These are phyloP conservation scores for Saccharomycopsis capsularis DNA, from an alignment of 805 yeast genomes.

Conservation along the genomic window DNA sequence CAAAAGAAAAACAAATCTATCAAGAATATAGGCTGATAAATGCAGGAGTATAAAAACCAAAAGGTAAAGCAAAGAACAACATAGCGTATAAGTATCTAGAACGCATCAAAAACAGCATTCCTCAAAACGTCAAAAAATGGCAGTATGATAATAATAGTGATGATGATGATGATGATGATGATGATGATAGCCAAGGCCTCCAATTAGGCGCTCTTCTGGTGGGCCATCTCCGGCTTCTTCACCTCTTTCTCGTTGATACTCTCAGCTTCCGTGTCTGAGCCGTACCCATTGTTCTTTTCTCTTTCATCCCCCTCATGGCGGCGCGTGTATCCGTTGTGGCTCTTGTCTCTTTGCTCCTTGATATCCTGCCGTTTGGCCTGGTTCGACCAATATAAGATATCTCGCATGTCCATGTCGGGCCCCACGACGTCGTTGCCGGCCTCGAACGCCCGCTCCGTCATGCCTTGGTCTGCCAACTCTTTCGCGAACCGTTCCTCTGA, in stretches of 20 bases:
- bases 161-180: too few species aligned
- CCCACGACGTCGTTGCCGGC: constrained; percentile 11
- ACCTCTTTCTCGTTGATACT: not conserved
- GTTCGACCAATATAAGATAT: constrained; percentile 7
- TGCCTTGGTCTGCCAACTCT: constrained; percentile 7
- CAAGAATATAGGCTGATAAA: too few species aligned
- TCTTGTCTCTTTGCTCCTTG: not conserved
- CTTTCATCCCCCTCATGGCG: not conserved
- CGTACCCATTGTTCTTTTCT: too few species aligned
- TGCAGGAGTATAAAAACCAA: too few species aligned
- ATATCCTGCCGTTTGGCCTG: not conserved
- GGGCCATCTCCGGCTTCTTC: not conserved
- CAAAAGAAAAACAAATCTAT: too few species aligned
- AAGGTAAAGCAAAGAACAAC: too few species aligned
- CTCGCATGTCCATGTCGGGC: constrained; percentile 6
- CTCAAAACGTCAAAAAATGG: too few species aligned
- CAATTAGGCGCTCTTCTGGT: not conserved
- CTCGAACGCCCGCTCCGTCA: not conserved
- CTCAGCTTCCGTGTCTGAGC: too few species aligned
- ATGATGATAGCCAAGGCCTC: not conserved
- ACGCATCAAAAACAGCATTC: too few species aligned
- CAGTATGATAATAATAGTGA: too few species aligned
- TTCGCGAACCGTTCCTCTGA: constrained; percentile 2
- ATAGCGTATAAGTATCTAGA: too few species aligned
- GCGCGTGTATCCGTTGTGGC: too few species aligned